These are phyloP conservation scores for Parastagonospora nodorum DNA, from an alignment of 2,329 filamentous ascomycete species.

Conservation along the genomic window DNA sequence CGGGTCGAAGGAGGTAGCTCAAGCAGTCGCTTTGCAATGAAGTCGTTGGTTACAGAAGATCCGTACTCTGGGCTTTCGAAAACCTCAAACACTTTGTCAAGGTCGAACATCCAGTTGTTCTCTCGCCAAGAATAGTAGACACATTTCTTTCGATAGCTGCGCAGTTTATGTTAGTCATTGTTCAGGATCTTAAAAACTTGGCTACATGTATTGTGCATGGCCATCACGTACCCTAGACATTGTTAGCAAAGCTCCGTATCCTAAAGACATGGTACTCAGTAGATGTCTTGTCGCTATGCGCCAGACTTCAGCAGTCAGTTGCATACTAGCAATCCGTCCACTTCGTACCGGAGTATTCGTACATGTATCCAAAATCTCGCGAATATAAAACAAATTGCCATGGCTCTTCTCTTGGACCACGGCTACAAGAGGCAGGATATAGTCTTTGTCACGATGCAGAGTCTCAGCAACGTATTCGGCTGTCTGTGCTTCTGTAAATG, in stretches of 20 bases:
- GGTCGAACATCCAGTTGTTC: slow-evolving; percentile 77
- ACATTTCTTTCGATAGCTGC: slow-evolving; percentile 74
- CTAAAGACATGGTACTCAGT: too few relatives aligned
- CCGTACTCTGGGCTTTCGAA: slow-evolving; percentile 81
- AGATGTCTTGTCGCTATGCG: too few relatives aligned
- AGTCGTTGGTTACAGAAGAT: slow-evolving; percentile 79
- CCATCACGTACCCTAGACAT: too few relatives aligned
- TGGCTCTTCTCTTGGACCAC: slow-evolving; percentile 88
- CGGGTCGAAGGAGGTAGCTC: slow-evolving; percentile 77
- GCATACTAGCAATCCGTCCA: too few relatives aligned
- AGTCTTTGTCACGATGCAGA: slow-evolving; percentile 72
- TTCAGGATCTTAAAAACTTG: too few relatives aligned
- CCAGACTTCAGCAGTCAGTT: too few relatives aligned
- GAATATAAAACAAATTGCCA: slow-evolving; percentile 89
- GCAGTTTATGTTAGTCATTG: too few relatives aligned
- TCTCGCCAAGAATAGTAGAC: slow-evolving; percentile 90
- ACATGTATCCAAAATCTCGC: slow-evolving; percentile 87
- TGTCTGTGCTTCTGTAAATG: slow-evolving; percentile 79
- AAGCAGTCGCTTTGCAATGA: slow-evolving; percentile 76
- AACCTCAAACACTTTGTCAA: slow-evolving; percentile 84
- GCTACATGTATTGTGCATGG: too few relatives aligned
- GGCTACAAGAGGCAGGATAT: slow-evolving; percentile 76
- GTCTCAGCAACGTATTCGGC: slow-evolving; percentile 82
- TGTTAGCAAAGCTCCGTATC: too few relatives aligned
- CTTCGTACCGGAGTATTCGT: too few relatives aligned